These are phyloP conservation scores for Tricladium varicosporioides DNA, from an alignment of 2,329 filamentous ascomycete genomes.

Conservation along the genomic window DNA sequence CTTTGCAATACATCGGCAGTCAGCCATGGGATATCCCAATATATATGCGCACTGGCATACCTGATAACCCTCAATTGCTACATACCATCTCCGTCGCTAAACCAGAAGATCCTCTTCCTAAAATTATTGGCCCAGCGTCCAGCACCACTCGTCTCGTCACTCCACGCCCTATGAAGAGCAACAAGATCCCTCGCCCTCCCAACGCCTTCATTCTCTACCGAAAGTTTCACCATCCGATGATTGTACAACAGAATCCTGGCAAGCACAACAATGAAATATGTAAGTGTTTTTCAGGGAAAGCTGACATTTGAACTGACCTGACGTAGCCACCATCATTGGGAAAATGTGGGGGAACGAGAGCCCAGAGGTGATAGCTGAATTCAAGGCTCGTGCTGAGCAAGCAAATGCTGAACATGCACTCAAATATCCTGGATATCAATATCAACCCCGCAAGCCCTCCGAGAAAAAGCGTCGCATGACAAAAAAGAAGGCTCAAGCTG, in stretches of 20 bases:
- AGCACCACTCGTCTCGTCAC: too few species aligned
- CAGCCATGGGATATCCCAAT: too few species aligned
- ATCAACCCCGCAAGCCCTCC: constrained; percentile 10
- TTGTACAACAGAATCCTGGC: constrained; percentile 5
- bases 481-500: constrained; percentile 4
- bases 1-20: too few species aligned
- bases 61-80: too few species aligned
- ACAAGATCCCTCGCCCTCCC: constrained; percentile 3
- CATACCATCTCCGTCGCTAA: too few species aligned
- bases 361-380: constrained; percentile 1
- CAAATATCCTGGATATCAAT: constrained; percentile 12
- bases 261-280: constrained; percentile 10
- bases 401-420: constrained; percentile 5
- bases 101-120: too few species aligned
- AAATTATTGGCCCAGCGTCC: too few species aligned
- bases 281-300: too few species aligned
- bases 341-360: constrained; percentile 7
- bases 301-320: constrained; percentile 1
- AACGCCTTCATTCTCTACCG: constrained; percentile 12
- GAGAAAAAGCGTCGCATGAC: constrained; percentile 15
- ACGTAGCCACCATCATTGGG: constrained; percentile 9
- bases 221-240: constrained; percentile 1
- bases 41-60: too few species aligned
- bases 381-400: constrained; percentile 7
- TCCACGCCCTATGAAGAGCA: too few species aligned